Evolutionary conservation across 768 basidiomycete genomes (phyloP).

Genomic region (Pulveroboletus frians): DNA sequence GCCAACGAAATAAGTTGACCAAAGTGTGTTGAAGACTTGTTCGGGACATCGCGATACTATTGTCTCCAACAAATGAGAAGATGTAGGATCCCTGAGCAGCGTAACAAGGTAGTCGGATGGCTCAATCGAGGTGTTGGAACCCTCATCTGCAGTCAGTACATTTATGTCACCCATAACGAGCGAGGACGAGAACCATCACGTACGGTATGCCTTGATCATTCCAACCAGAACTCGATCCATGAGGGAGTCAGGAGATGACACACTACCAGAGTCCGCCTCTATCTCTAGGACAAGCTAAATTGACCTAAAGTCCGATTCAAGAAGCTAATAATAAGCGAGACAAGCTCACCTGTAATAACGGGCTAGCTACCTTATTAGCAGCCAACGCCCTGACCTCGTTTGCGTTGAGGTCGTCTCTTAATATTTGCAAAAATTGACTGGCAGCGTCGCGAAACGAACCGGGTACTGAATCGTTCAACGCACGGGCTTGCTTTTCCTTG

Average conservation of each 20-base stretch:
- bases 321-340: constrained; percentile 4
- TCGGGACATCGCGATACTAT: constrained; percentile 61
- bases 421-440: constrained; percentile 40
- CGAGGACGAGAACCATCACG: constrained; percentile 22
- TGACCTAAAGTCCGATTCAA: constrained; percentile 7
- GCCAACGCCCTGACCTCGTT: constrained; percentile 79
- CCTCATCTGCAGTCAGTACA: constrained; percentile 32
- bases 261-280: constrained; percentile 62
- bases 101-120: constrained; percentile 77
- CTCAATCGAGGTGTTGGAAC: constrained; percentile 36
- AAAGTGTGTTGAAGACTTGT: constrained; percentile 58
- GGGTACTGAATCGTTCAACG: constrained; percentile 32
- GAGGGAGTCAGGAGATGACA: constrained; percentile 60
- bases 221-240: constrained; percentile 81
- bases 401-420: constrained; percentile 50
- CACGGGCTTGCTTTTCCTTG: constrained; percentile 35
- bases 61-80: constrained; percentile 87
- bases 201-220: constrained; percentile 61
- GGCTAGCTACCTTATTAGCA: constrained; percentile 71
- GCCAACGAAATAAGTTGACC: constrained; percentile 75
- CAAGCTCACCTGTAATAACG: constrained; percentile 58
- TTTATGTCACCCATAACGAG: not conserved
- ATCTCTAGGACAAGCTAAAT: constrained; percentile 74
- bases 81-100: constrained; percentile 78
- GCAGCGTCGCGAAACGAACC: constrained; percentile 45